Conservation (phyloP, 768 basidiomycete genomes). For the Pisolithus sp. region DNA sequence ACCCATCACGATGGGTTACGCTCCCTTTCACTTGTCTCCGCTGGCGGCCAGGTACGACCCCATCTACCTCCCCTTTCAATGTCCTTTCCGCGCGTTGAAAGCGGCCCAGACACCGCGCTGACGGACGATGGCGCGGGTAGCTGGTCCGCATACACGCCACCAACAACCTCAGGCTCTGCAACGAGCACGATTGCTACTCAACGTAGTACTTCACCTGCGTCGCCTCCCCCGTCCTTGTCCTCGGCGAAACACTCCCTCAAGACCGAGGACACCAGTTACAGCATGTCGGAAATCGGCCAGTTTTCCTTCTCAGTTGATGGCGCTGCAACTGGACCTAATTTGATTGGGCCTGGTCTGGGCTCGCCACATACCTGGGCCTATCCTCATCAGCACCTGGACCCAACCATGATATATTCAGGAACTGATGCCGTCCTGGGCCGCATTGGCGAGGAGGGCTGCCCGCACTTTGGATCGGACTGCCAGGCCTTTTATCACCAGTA, state of each 20-base stretch:
- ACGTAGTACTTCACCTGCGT: constrained; percentile 29
- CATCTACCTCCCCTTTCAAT: constrained; percentile 40
- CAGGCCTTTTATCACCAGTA: constrained; percentile 27
- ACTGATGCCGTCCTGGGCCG: constrained; percentile 26
- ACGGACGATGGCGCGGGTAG: constrained; percentile 44
- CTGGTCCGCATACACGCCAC: constrained; percentile 61
- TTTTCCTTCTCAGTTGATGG: constrained; percentile 39
- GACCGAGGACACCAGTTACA: constrained; percentile 37
- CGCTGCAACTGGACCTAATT: constrained; percentile 8
- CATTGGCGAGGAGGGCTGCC: constrained; percentile 32
- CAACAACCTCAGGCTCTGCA: constrained; percentile 48
- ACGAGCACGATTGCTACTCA: constrained; percentile 39
- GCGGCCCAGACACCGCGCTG: constrained; percentile 46
- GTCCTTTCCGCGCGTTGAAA: constrained; percentile 39
- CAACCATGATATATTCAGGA: constrained; percentile 27
- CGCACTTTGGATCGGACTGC: constrained; percentile 42
- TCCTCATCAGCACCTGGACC: constrained; percentile 14
- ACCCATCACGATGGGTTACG: constrained; percentile 7
- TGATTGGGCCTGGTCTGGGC: constrained; percentile 10
- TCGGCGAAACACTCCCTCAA: constrained; percentile 23
- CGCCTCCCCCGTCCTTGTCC: constrained; percentile 10
- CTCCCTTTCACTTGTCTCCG: constrained; percentile 25
- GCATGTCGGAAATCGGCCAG: constrained; percentile 42
- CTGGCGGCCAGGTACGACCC: constrained; percentile 37
- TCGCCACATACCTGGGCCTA: constrained; percentile 24